Conservation (phyloP, 2,329 filamentous ascomycete genomes). For the Setomelanomma holmii region DNA sequence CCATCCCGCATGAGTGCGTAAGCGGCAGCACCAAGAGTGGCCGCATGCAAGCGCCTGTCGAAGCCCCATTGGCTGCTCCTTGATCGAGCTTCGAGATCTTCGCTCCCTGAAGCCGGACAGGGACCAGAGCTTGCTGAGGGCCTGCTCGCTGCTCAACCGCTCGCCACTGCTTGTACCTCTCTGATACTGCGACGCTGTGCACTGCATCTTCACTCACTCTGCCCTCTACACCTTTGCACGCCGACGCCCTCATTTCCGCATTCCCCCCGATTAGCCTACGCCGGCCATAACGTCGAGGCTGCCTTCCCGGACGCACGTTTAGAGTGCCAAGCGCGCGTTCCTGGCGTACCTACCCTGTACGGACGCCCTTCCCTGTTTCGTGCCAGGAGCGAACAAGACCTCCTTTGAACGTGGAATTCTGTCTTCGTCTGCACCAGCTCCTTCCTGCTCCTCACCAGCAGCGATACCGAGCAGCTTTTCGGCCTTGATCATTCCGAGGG, state of each 20-base stretch:
- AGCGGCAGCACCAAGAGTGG: conserved; percentile 25
- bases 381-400: conserved; percentile 28
- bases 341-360: conserved; percentile 18
- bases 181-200: not conserved
- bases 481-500: conserved; percentile 2
- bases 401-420: conserved; percentile 13
- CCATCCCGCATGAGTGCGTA: conserved; percentile 27
- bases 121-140: conserved; percentile 8
- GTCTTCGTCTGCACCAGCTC: conserved; percentile 19
- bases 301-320: conserved; percentile 16
- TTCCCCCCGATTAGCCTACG: conserved; percentile 1
- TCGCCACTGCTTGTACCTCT: not conserved
- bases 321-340: conserved; percentile 31
- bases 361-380: conserved; percentile 19
- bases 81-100: conserved; percentile 25
- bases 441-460: conserved; percentile 28
- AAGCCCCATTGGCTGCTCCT: conserved; percentile 21
- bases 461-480: conserved; percentile 31
- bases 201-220: conserved; percentile 3
- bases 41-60: conserved; percentile 30
- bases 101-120: conserved; percentile 16
- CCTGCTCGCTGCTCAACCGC: not conserved
- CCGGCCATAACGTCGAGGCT: conserved; percentile 1
- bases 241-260: conserved; percentile 6
- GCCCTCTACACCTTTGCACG: conserved; percentile 1